These are phyloP conservation scores for Adansonia gregorii DNA, from an alignment of 441 rosid genomes.

Conservation along the genomic window DNA sequence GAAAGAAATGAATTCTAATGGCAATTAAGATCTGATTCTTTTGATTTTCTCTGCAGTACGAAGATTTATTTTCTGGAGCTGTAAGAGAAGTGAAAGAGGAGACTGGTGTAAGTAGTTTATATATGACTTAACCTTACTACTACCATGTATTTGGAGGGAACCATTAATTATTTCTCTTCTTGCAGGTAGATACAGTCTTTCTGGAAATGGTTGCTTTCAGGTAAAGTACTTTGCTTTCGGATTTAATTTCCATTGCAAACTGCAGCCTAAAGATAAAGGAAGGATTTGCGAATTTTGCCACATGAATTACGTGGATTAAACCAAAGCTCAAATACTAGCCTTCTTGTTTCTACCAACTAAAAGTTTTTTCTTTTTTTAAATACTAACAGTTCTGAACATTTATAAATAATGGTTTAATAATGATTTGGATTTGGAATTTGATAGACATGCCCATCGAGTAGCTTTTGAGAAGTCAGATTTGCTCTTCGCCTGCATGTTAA, in stretches of 20 bases:
- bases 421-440: not conserved
- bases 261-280: too few species aligned
- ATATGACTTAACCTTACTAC: not conserved
- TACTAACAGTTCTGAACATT: too few species aligned
- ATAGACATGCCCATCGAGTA: slow-evolving; percentile 45
- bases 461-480: slow-evolving; percentile 54
- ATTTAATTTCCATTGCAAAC: not conserved
- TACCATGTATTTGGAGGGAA: too few species aligned
- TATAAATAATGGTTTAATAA: not conserved
- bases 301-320: too few species aligned
- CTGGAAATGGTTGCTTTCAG: slow-evolving; percentile 49
- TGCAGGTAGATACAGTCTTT: slow-evolving; percentile 45
- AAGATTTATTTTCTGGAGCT: slow-evolving; percentile 52
- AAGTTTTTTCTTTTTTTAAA: too few species aligned
- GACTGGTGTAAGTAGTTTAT: slow-evolving; percentile 43
- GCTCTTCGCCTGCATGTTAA: slow-evolving; percentile 46
- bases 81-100: slow-evolving; percentile 62
- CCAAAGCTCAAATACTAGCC: not conserved
- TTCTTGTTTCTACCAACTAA: not conserved
- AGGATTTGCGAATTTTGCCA: too few species aligned
- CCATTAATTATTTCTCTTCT: not conserved
- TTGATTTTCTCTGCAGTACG: slow-evolving; percentile 35
- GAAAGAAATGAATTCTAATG: not conserved
- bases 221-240: slow-evolving; percentile 20
- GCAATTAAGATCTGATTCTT: not conserved